These are phyloP conservation scores for Trypanosoma platydactyli DNA, from an alignment of 208 protist species.

Conservation along the genomic window DNA sequence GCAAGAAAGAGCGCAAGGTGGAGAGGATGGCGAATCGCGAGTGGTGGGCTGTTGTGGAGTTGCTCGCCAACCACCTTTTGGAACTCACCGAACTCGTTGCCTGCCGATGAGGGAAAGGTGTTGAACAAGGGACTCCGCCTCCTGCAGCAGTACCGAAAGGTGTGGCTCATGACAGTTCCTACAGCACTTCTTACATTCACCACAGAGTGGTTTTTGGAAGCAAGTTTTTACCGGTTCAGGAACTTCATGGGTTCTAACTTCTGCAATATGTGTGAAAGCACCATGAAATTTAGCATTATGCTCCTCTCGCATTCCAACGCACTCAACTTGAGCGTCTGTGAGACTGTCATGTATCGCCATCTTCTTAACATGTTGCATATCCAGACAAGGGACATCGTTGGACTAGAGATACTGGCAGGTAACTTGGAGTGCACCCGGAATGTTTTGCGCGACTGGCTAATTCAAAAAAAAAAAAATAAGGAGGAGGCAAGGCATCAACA, in stretches of 20 bases:
- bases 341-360: constrained; percentile 64
- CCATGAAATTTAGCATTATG: constrained; percentile 34
- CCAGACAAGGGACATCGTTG: constrained; percentile 16
- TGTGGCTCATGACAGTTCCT: constrained; percentile 52
- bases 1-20: constrained; percentile 37
- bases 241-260: constrained; percentile 33
- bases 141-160: constrained; percentile 44
- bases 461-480: constrained; percentile 34
- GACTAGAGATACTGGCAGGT: constrained; percentile 25
- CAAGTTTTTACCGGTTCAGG: constrained; percentile 38
- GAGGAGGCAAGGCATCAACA: constrained; percentile 14
- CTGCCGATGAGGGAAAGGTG: constrained; percentile 14
- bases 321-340: constrained; percentile 42
- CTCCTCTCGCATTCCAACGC: constrained; percentile 41
- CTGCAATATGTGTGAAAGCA: constrained; percentile 25
- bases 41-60: constrained; percentile 49
- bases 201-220: constrained; percentile 57
- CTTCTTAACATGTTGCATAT: constrained; percentile 42
- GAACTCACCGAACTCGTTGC: constrained; percentile 27
- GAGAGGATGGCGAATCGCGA: constrained; percentile 53
- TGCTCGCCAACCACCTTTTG: constrained; percentile 33
- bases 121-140: constrained; percentile 43
- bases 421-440: constrained; percentile 28
- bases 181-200: constrained; percentile 51
- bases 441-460: constrained; percentile 42